Evolutionary conservation across 495 filamentous ascomycete species (phyloP).

Genomic region (Coniosporium apollinis): DNA sequence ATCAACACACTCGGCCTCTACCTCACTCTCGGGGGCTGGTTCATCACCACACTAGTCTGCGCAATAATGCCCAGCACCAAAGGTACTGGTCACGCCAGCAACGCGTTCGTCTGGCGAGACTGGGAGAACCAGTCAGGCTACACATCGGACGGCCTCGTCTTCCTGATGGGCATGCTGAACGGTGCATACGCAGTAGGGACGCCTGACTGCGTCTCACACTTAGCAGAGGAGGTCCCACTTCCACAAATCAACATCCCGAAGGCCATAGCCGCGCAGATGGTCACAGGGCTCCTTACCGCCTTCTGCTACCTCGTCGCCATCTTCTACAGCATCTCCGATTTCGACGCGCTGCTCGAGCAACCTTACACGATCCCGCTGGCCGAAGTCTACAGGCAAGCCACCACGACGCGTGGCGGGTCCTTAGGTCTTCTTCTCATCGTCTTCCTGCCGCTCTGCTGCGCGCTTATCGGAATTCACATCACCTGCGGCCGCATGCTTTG

Average conservation of each 20-base stretch:
- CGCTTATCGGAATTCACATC: slow-evolving; percentile 49
- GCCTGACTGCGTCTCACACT: slow-evolving; percentile 49
- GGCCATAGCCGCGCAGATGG: slow-evolving; percentile 27
- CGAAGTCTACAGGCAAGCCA: slow-evolving; percentile 65
- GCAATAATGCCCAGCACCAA: slow-evolving; percentile 48
- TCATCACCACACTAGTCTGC: slow-evolving; percentile 58
- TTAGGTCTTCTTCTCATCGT: slow-evolving; percentile 56
- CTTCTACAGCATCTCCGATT: slow-evolving; percentile 52
- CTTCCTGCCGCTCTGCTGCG: slow-evolving; percentile 45
- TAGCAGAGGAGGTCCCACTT: slow-evolving; percentile 67
- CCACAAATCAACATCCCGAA: slow-evolving; percentile 47
- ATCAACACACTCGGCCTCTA: slow-evolving; percentile 52
- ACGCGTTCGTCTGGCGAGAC: slow-evolving; percentile 20
- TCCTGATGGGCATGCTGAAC: slow-evolving; percentile 68
- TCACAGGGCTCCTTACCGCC: slow-evolving; percentile 43
- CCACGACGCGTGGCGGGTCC: slow-evolving; percentile 36
- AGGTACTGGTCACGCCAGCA: slow-evolving; percentile 12
- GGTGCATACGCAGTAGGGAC: slow-evolving; percentile 76
- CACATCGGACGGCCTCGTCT: slow-evolving; percentile 52
- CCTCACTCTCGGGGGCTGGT: slow-evolving; percentile 48
- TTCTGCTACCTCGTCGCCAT: slow-evolving; percentile 61
- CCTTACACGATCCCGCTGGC: slow-evolving; percentile 53
- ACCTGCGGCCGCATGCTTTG: slow-evolving; percentile 75
- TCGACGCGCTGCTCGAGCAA: slow-evolving; percentile 38
- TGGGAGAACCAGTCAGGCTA: slow-evolving; percentile 48